Base-by-base conservation (phyloP, 1,139 yeast species). In the Scheffersomyces titani region DNA sequence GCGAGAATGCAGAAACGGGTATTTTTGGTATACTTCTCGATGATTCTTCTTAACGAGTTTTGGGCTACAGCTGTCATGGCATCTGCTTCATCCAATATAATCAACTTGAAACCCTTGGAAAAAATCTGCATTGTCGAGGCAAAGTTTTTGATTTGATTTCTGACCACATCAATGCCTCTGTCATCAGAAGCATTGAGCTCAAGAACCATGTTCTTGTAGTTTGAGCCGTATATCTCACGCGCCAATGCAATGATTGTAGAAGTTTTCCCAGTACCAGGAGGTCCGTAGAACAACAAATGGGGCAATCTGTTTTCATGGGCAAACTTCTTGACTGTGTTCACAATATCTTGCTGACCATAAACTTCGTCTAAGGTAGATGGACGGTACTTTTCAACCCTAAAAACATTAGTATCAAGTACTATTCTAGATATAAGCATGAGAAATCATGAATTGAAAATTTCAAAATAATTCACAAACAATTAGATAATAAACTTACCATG, bases 51-150 rank as follows among this genome's bases (percentile, higher is more conserved):
- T 61, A 96, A 78, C 1, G 99, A 97, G 70, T 94, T 94, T 71
- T 96, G 97, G 0, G 99, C 99, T 9, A 90, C 97, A 59, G 90
- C 88, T 1, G 99, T 94, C 99, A 96, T 96, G 51, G 99, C 97
- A 74, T 96, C 99, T 0, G 99, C 99, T 75, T 96, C 99, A 75
- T 96, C 99, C 62, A 96, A 78, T 45, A 96, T 92, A 58, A 96
- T 89, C 63, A 96, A 79, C 69, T 96, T 96, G 80, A 93, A 94
- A 18, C 94, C 92, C 57, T 75, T 73, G 58, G 82, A 74, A 74
- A 94, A 96, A 56, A 96, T 94, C 71, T 96, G 99, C 80, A 92
- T 86, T 1, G 99, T 94, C 52, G 91, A 84, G 16, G 96, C 96
- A 71, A 90, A 90, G 65, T 86, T 88, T 74, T 90, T 90, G 75